phyloP scores from a whole-genome alignment of 768 basidiomycete genomes.

The Russula vinacea region DNA sequence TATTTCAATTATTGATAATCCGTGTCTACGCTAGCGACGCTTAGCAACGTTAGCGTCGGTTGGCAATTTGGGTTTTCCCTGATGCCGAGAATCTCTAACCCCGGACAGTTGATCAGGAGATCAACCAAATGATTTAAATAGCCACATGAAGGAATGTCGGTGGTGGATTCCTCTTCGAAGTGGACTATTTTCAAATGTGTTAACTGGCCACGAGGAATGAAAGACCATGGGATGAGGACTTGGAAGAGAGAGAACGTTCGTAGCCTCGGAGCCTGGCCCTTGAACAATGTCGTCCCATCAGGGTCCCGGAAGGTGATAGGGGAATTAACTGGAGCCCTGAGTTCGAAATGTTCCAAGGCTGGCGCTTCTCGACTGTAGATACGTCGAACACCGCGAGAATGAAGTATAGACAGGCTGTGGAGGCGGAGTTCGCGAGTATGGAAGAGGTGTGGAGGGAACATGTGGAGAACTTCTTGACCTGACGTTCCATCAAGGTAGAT shows the following conservation, averaged over 20 bases:
- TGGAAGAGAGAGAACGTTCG: conserved; percentile 1
- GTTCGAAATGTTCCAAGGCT: conserved; percentile 17
- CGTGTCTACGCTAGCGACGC: no score
- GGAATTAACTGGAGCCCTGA: not conserved
- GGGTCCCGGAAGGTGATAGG: not conserved
- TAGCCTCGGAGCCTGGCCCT: not conserved
- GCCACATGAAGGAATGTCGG: not conserved
- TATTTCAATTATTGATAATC: no score
- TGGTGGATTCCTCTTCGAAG: not conserved
- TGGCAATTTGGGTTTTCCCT: no score
- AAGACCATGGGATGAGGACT: conserved; percentile 5
- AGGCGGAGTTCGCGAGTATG: conserved; percentile 17
- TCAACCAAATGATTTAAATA: conserved; percentile 3
- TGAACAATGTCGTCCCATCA: not conserved
- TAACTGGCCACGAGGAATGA: conserved; percentile 7
- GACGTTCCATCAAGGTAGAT: no score
- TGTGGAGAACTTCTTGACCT: not conserved
- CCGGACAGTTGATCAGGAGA: conserved; percentile 4
- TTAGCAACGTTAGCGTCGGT: no score
- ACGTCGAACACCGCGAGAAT: not conserved
- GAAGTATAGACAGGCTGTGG: not conserved
- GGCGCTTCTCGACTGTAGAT: conserved; percentile 1
- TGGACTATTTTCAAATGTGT: conserved; percentile 6
- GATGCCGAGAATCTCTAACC: conserved; percentile 7
- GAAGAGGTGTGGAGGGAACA: not conserved